phyloP scores from a whole-genome alignment of 2,329 filamentous ascomycete genomes.

The Alternaria gansuensis region DNA sequence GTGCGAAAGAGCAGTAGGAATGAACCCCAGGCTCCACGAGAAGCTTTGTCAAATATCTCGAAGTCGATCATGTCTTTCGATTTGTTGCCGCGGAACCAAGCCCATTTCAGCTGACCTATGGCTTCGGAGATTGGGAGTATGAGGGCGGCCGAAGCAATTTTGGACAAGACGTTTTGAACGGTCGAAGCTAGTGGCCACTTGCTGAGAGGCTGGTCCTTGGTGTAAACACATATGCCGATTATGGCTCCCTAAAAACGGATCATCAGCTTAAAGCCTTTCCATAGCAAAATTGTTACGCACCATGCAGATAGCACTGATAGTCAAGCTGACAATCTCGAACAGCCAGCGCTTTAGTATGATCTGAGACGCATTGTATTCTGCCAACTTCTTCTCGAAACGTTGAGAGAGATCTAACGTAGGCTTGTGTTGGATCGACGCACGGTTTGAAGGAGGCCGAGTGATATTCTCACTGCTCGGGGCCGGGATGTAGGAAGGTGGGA shows the following conservation, averaged over 20 bases:
- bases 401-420: not conserved
- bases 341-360: conserved; percentile 38
- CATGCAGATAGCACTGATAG: conserved; percentile 28
- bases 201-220: conserved; percentile 39
- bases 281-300: not conserved
- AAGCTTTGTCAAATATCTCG: conserved; percentile 43
- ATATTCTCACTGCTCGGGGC: not conserved
- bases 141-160: conserved; percentile 31
- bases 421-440: not conserved
- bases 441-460: not conserved
- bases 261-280: too few species aligned
- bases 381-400: not conserved
- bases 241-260: conserved; percentile 1
- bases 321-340: conserved; percentile 36
- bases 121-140: conserved; percentile 38
- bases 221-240: conserved; percentile 21
- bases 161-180: conserved; percentile 26
- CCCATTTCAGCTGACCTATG: conserved; percentile 42
- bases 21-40: conserved; percentile 28
- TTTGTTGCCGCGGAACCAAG: conserved; percentile 30
- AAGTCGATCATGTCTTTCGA: conserved; percentile 40
- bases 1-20: conserved; percentile 25
- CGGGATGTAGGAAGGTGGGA: not conserved
- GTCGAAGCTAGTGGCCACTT: conserved; percentile 45
- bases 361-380: conserved; percentile 27